phyloP scores from a whole-genome alignment of 2,329 filamentous ascomycete genomes.

The Dothideomycetes sp. region DNA sequence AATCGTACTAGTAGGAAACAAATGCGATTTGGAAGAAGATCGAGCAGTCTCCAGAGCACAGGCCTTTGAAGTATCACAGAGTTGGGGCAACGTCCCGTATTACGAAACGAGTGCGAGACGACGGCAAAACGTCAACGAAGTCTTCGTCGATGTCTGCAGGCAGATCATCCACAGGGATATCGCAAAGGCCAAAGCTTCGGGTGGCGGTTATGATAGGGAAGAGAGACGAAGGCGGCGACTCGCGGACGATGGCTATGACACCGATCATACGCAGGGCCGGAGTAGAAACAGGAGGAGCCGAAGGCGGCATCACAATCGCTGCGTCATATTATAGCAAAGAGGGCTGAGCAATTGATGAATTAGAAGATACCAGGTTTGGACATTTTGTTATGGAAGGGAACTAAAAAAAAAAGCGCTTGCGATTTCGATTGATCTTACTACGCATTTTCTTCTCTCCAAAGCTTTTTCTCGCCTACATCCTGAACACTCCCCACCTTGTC shows the following conservation, averaged over 20 bases:
- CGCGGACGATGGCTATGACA: neutral
- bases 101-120: slow-evolving; percentile 81
- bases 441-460: too few relatives aligned
- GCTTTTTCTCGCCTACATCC: slow-evolving; percentile 19
- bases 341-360: neutral
- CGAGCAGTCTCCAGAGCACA: slow-evolving; percentile 65
- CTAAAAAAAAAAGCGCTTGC: too few relatives aligned
- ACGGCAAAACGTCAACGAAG: slow-evolving; percentile 79
- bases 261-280: neutral
- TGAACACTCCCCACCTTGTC: slow-evolving; percentile 28
- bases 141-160: slow-evolving; percentile 46
- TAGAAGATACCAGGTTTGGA: neutral
- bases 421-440: too few relatives aligned
- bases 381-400: too few relatives aligned
- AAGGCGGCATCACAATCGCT: slow-evolving; percentile 4
- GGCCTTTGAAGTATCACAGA: slow-evolving; percentile 75
- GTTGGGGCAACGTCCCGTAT: slow-evolving; percentile 78
- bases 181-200: slow-evolving; percentile 1
- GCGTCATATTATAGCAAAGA: slow-evolving; percentile 5
- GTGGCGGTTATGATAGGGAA: slow-evolving; percentile 2
- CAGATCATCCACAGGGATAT: slow-evolving; percentile 25
- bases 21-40: slow-evolving; percentile 80
- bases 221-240: neutral
- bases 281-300: slow-evolving; percentile 2
- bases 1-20: slow-evolving; percentile 87